Percentiles rank a stretch among this genome's conserved stretches.
phyloP scores from a whole-genome alignment of 2,329 filamentous ascomycete genomes.

The Aspergillus sp. region DNA sequence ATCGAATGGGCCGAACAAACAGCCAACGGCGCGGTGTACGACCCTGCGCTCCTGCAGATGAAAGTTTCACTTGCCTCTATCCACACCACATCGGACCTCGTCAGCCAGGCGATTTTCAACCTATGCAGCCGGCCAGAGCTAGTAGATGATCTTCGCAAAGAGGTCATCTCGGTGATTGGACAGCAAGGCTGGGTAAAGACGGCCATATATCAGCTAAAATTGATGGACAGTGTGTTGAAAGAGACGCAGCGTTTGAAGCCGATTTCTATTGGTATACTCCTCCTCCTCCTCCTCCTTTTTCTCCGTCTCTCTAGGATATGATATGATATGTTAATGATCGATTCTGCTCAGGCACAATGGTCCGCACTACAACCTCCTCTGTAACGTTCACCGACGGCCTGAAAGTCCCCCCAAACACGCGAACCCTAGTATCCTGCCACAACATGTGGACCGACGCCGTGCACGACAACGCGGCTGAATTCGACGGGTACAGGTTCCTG shows the following conservation, averaged over 20 bases:
- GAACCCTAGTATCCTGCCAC: background rate
- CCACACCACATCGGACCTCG: conserved; percentile 24
- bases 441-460: conserved; percentile 6
- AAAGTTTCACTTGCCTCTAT: conserved; percentile 24
- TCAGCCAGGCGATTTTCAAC: conserved; percentile 23
- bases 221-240: conserved; percentile 46
- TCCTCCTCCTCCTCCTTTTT: background rate
- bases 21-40: conserved; percentile 16
- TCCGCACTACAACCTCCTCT: background rate
- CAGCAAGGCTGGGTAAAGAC: conserved; percentile 34
- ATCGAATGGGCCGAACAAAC: conserved; percentile 25
- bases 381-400: conserved; percentile 15
- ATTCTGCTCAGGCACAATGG: background rate
- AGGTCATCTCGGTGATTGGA: conserved; percentile 19
- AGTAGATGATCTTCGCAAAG: conserved; percentile 18
- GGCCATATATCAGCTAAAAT: conserved; percentile 39
- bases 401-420: conserved; percentile 2
- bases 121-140: conserved; percentile 12
- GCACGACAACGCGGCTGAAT: conserved; percentile 6
- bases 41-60: background rate
- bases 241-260: conserved; percentile 38
- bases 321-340: too few relatives aligned
- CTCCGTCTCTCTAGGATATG: too few relatives aligned
- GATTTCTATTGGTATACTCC: conserved; percentile 15
- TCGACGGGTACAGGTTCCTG: conserved; percentile 14